Evolutionary conservation across 257 asterid genomes (phyloP).

Genomic region (Orobanche coerulescens): DNA sequence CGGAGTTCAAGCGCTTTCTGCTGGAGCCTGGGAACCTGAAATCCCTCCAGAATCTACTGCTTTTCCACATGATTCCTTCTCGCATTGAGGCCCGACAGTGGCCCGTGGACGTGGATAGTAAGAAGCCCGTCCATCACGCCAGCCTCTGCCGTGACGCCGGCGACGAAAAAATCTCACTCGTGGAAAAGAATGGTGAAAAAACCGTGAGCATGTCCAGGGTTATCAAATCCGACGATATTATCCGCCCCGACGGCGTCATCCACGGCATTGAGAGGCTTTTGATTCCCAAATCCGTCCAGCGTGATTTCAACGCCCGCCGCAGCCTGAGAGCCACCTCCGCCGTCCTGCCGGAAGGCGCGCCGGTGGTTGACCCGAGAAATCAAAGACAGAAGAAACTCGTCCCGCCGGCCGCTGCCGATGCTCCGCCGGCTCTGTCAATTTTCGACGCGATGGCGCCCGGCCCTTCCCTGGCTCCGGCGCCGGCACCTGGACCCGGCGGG

Average conservation of each 20-base stretch:
- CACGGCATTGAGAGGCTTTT: constrained; percentile 81
- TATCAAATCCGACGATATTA: constrained; percentile 44
- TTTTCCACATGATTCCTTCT: constrained; percentile 72
- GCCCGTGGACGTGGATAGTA: constrained; percentile 17
- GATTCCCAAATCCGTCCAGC: constrained; percentile 78
- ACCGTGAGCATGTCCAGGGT: constrained; percentile 39
- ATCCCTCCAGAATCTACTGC: constrained; percentile 68
- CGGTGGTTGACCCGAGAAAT: constrained; percentile 83
- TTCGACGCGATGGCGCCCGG: constrained; percentile 86
- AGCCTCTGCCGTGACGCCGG: constrained; percentile 48
- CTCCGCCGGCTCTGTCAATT: constrained; percentile 61
- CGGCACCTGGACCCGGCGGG: constrained; percentile 97
- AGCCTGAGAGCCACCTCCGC: constrained; percentile 69
- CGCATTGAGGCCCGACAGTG: constrained; percentile 53
- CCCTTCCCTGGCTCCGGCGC: constrained; percentile 87
- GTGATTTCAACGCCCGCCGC: constrained; percentile 69
- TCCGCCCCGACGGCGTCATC: constrained; percentile 89
- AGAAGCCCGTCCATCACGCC: constrained; percentile 19
- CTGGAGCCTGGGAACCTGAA: constrained; percentile 75
- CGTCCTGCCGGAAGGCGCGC: constrained; percentile 73
- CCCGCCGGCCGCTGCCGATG: constrained; percentile 50
- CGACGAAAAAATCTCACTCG: constrained; percentile 34
- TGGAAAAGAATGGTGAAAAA: constrained; percentile 32
- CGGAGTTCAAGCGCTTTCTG: constrained; percentile 74
- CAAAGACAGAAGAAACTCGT: constrained; percentile 54